phyloP scores from a whole-genome alignment of 306 rosid genomes.

The Styphnolobium japonicum region DNA sequence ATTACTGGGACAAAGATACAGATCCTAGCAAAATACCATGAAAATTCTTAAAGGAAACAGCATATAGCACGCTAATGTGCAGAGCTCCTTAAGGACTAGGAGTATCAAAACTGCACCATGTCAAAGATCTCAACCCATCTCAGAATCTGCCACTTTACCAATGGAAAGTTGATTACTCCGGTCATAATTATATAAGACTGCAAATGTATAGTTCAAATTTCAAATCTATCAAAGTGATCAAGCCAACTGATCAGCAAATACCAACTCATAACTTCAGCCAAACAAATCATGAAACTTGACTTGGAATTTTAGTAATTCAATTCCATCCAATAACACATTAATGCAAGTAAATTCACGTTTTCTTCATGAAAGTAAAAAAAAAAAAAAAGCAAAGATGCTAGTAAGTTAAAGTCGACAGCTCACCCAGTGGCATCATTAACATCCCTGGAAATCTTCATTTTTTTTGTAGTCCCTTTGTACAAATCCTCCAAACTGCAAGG shows the following conservation, averaged over 20 bases:
- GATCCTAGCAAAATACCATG: not conserved
- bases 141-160: not conserved
- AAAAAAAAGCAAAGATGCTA: not conserved
- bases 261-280: not conserved
- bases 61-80: too few relatives aligned
- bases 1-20: not conserved
- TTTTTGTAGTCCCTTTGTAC: slow-evolving; percentile 60
- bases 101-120: not conserved
- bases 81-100: not conserved
- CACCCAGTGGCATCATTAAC: slow-evolving; percentile 59
- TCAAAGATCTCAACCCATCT: not conserved
- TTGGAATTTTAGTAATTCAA: not conserved
- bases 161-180: not conserved
- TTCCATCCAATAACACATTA: not conserved
- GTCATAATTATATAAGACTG: not conserved
- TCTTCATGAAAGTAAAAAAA: not conserved
- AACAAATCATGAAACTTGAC: not conserved
- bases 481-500: slow-evolving; percentile 64
- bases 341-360: not conserved
- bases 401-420: slow-evolving; percentile 7
- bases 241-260: not conserved
- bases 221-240: not conserved
- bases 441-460: slow-evolving; percentile 70
- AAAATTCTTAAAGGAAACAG: too few relatives aligned
- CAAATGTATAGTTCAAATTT: not conserved